Conservation (phyloP, 1,139 yeast species). For the Tardiomyces depauwii region DNA sequence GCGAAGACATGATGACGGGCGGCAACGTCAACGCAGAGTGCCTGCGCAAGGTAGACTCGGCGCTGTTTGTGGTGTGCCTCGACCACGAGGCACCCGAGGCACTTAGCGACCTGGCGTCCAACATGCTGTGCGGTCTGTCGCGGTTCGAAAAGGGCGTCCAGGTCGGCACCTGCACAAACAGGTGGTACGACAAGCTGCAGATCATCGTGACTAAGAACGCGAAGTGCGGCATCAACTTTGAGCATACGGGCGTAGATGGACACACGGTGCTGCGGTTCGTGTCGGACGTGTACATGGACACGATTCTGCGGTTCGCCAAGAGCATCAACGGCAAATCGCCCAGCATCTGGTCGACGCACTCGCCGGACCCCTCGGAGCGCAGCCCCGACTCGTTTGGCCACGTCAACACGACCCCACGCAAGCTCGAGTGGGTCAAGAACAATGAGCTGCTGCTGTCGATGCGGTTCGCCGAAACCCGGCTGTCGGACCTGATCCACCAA, state of each 20-base stretch:
- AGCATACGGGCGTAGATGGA: constrained; percentile 94
- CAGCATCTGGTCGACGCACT: constrained; percentile 50
- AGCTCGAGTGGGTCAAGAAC: constrained; percentile 80
- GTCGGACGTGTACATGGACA: constrained; percentile 83
- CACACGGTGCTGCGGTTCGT: constrained; percentile 86
- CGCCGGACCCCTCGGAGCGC: constrained; percentile 36
- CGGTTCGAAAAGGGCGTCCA: constrained; percentile 73
- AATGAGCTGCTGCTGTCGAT: constrained; percentile 66
- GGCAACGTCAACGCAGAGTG: constrained; percentile 49
- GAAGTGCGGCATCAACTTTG: constrained; percentile 87
- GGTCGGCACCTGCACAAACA: constrained; percentile 85
- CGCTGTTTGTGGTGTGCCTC: constrained; percentile 68
- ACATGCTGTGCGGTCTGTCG: constrained; percentile 82
- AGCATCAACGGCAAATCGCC: constrained; percentile 77
- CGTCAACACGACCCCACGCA: constrained; percentile 53
- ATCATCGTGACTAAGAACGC: constrained; percentile 85
- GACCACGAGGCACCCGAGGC: constrained; percentile 66
- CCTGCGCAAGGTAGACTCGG: constrained; percentile 62
- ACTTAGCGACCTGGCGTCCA: constrained; percentile 59
- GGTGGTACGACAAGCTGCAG: constrained; percentile 93
- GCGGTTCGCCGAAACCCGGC: constrained; percentile 83
- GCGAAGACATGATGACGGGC: constrained; percentile 32
- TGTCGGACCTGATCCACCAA: constrained; percentile 79
- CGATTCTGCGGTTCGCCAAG: constrained; percentile 76
- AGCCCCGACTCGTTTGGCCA: constrained; percentile 33